Evolutionary conservation across 495 filamentous ascomycete genomes (phyloP), one percentile per base, ranked within the genome.

Genomic region (Stereocaulon alpinum): DNA sequence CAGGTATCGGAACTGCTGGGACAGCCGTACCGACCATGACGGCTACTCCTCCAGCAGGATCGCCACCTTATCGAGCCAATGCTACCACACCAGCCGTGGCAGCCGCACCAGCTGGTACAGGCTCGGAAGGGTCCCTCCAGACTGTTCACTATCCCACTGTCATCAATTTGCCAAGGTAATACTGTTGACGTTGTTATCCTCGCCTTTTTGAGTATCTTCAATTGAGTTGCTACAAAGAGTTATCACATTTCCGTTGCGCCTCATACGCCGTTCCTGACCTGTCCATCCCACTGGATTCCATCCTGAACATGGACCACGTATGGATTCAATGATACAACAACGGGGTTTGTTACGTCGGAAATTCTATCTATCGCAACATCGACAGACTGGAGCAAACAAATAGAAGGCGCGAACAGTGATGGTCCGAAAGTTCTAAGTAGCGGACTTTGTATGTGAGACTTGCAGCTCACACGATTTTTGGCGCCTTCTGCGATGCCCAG

Each of bases 221-320:
- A 65, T 6, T 61, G 65, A 7, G 77, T 75, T 56, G 43, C 69
- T 12, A 64, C 66, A n/a, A 78, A 79, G 55, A 63, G 57, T 0
- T 83, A 82, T 68, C 78, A 77, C 66, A 77, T 83, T 57, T 77
- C 78, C 6, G 81, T 76, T 6, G 77, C 80, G 10, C 81, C 81
- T 4, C 79, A 82, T 83, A 81, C 55, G 73, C 72, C 0, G 70
- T 76, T 20, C 79, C 81, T 0, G 80, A 83, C 64, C 71, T 72
- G 0, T 75, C 76, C 50, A 82, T 82, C 72, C 76, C 74, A 6
- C 49, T 68, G 7, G 59, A 48, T 0, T 69, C 71, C 10, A 67
- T 75, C 58, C 63, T 60, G 15, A 55, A 37, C 10, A 67, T 69
- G 40, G 73, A 75, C 43, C 74, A 72, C 48, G 66, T 74, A 10